These are phyloP conservation scores for Hanseniaspora clermontiae DNA, from an alignment of 805 yeast species.

Conservation along the genomic window DNA sequence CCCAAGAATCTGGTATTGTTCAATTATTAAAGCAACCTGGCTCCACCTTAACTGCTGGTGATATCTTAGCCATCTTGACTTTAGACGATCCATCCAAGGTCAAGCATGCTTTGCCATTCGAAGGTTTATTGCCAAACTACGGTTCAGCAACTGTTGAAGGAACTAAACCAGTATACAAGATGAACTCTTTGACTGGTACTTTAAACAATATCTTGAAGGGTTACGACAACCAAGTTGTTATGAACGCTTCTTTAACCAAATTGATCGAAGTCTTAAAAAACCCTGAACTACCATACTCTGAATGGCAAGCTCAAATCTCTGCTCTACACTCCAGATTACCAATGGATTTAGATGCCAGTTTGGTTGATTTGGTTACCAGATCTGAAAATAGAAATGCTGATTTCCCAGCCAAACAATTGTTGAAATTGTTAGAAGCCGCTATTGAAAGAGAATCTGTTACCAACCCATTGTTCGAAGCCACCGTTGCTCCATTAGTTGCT, in stretches of 20 bases:
- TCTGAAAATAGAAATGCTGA: conserved; percentile 54
- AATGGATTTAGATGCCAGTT: conserved; percentile 52
- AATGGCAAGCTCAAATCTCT: conserved; percentile 75
- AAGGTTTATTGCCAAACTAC: conserved; percentile 79
- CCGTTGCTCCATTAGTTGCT: conserved; percentile 59
- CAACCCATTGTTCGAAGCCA: conserved; percentile 42
- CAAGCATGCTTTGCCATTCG: conserved; percentile 89
- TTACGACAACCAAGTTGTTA: conserved; percentile 87
- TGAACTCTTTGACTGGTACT: conserved; percentile 43
- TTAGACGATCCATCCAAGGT: conserved; percentile 95
- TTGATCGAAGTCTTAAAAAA: conserved; percentile 63
- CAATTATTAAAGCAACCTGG: conserved; percentile 96
- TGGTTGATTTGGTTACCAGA: conserved; percentile 56
- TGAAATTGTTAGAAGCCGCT: conserved; percentile 57
- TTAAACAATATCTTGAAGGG: conserved; percentile 76
- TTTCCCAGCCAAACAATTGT: conserved; percentile 83
- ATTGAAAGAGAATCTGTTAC: conserved; percentile 37
- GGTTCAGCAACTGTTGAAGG: conserved; percentile 80
- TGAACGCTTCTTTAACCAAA: conserved; percentile 68
- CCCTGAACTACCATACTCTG: conserved; percentile 78
- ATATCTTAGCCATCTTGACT: conserved; percentile 85
- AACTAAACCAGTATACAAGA: conserved; percentile 69
- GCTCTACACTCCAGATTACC: conserved; percentile 91
- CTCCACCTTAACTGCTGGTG: conserved; percentile 92
- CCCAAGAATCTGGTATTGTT: conserved; percentile 84